Conservation (phyloP, 495 filamentous ascomycete species). For the Neurospora tetrasperma region DNA sequence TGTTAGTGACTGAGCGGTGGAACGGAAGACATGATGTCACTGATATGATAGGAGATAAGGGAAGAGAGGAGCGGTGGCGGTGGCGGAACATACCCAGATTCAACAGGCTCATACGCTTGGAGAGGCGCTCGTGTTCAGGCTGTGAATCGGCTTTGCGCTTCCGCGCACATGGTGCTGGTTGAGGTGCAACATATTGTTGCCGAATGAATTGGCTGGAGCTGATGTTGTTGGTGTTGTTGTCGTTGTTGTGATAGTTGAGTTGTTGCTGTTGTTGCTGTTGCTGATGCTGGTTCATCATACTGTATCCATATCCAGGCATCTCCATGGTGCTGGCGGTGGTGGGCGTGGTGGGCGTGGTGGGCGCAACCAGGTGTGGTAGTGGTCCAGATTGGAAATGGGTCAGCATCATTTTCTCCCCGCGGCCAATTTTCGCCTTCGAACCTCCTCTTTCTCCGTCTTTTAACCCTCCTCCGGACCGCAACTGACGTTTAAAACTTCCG, state of each 20-base stretch:
- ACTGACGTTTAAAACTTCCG: not conserved
- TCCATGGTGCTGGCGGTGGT: not conserved
- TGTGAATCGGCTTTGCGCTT: constrained; percentile 45
- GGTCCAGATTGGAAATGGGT: not conserved
- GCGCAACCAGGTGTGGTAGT: not conserved
- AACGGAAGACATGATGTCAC: not conserved
- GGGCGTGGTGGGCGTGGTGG: not conserved
- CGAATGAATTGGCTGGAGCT: not conserved
- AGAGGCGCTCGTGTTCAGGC: constrained; percentile 45
- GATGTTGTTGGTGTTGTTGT: constrained; percentile 2
- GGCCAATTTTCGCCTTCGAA: not conserved
- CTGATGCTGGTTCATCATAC: not conserved
- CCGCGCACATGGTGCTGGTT: constrained; percentile 20
- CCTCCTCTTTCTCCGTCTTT: not conserved
- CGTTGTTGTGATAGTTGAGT: constrained; percentile 2
- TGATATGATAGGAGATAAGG: constrained; percentile 2
- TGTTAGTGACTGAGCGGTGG: constrained; percentile 9
- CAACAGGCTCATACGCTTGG: constrained; percentile 72
- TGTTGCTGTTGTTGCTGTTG: not conserved
- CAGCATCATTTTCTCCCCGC: not conserved
- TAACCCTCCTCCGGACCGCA: not conserved
- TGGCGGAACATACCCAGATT: constrained; percentile 56
- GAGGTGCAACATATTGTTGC: constrained; percentile 4
- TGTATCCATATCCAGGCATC: not conserved
- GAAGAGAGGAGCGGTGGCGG: not conserved